Evolutionary conservation across 257 asterid genomes (phyloP).

Genomic region (Anisodus tanguticus): DNA sequence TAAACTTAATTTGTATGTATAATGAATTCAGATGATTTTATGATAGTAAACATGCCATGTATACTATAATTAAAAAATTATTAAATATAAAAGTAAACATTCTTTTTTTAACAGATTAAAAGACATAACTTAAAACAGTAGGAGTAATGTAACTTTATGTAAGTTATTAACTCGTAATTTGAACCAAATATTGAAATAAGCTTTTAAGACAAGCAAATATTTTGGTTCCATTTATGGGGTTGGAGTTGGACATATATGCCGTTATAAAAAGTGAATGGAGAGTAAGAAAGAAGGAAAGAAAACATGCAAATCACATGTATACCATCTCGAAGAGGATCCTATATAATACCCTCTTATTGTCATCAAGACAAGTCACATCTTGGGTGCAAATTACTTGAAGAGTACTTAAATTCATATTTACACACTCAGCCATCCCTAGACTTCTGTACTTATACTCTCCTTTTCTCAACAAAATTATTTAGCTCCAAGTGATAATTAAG

Average conservation of each 20-base stretch:
- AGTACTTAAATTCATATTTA: neutral
- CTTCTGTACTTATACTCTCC: neutral
- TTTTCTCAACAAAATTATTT: neutral
- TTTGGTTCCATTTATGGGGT: neutral
- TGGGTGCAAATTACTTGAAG: neutral
- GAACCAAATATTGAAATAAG: neutral
- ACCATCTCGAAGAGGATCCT: neutral
- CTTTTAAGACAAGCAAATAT: neutral
- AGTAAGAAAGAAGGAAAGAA: neutral
- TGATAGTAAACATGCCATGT: too few relatives aligned
- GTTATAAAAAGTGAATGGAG: neutral
- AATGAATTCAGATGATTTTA: too few relatives aligned
- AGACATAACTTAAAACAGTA: too few relatives aligned
- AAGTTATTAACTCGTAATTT: too few relatives aligned
- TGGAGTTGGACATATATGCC: neutral
- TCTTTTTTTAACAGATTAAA: too few relatives aligned
- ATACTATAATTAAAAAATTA: too few relatives aligned
- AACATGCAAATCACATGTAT: neutral
- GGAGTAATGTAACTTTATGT: too few relatives aligned
- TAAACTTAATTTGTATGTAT: too few relatives aligned
- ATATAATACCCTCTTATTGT: neutral
- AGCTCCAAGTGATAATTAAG: neutral
- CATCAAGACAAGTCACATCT: neutral
- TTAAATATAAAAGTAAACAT: too few relatives aligned
- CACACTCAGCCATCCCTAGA: neutral